Percentiles rank a stretch among this genome's conserved stretches.
These are phyloP conservation scores for Conticribra weissflogii DNA, from an alignment of 108 stramenopile genomes.

Conservation along the genomic window DNA sequence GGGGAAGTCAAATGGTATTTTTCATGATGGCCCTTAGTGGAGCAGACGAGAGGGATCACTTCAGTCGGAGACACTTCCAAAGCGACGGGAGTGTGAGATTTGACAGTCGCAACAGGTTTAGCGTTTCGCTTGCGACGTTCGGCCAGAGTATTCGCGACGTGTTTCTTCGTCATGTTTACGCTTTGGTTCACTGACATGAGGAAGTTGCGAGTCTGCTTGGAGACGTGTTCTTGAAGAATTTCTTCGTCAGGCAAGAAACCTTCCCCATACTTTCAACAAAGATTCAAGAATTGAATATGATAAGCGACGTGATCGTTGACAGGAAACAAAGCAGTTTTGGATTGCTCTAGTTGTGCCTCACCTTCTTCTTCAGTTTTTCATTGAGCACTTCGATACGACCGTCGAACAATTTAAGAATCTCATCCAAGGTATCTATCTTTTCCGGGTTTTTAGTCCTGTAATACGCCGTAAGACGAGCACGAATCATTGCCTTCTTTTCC, in stretches of 20 bases:
- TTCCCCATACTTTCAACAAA: slow-evolving; percentile 56
- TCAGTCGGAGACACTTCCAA: slow-evolving; percentile 68
- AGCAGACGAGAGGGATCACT: slow-evolving; percentile 75
- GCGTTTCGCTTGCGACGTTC: slow-evolving; percentile 41
- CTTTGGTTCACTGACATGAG: slow-evolving; percentile 53
- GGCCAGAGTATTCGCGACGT: slow-evolving; percentile 34
- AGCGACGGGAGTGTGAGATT: slow-evolving; percentile 50
- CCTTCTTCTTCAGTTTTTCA: slow-evolving; percentile 72
- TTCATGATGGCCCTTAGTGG: slow-evolving; percentile 51
- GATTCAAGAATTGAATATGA: background rate
- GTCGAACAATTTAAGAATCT: slow-evolving; percentile 72
- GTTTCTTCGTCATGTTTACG: slow-evolving; percentile 41
- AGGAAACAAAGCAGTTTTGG: too few relatives aligned
- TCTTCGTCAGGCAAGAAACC: slow-evolving; percentile 79
- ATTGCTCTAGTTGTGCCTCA: background rate
- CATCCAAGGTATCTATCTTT: slow-evolving; percentile 78
- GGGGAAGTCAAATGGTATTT: slow-evolving; percentile 16
- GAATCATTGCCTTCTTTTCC: slow-evolving; percentile 62
- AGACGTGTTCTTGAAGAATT: slow-evolving; percentile 43
- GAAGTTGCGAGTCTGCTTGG: slow-evolving; percentile 50
- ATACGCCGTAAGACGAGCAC: slow-evolving; percentile 77
- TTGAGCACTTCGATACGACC: slow-evolving; percentile 80
- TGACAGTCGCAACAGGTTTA: slow-evolving; percentile 9
- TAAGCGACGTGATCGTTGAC: too few relatives aligned
- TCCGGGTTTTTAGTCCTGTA: slow-evolving; percentile 79